Conservation (phyloP, 192 early-diverging fungal genomes). For the Coemansia sp. region DNA sequence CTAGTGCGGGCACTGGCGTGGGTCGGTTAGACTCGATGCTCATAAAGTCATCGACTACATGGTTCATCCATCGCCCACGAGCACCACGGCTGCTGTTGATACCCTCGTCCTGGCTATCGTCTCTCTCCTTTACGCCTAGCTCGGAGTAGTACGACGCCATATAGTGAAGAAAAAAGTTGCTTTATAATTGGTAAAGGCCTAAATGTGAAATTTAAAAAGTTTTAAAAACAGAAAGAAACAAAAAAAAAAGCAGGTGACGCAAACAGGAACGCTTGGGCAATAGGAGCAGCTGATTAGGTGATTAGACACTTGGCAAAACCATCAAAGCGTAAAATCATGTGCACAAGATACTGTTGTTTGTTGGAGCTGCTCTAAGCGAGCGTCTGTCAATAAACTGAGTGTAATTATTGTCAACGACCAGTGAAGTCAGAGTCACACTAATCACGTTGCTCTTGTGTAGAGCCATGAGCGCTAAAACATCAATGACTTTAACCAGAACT, state of each 20-base stretch:
- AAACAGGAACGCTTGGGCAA: neutral
- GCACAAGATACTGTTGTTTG: no score
- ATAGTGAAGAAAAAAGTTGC: conserved; percentile 8
- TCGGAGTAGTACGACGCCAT: conserved; percentile 54
- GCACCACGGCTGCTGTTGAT: conserved; percentile 9
- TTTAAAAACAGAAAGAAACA: conserved; percentile 7
- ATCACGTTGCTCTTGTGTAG: no score
- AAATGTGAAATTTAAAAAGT: neutral
- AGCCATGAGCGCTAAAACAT: no score
- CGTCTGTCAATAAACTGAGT: no score
- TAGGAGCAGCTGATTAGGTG: no score
- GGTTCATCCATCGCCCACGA: conserved; percentile 42
- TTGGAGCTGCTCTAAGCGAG: no score
- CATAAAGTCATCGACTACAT: conserved; percentile 47
- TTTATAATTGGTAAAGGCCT: conserved; percentile 2
- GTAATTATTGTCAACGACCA: no score
- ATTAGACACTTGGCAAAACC: neutral
- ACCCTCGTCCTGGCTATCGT: conserved; percentile 24
- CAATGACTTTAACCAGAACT: no score
- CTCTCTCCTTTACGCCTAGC: conserved; percentile 36
- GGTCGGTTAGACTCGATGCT: conserved; percentile 34
- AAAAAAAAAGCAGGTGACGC: conserved; percentile 15
- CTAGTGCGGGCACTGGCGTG: conserved; percentile 39
- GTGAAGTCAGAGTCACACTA: no score
- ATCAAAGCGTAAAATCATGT: no score